phyloP scores from a whole-genome alignment of 2,329 filamentous ascomycete genomes.

The Didymella segeticola region DNA sequence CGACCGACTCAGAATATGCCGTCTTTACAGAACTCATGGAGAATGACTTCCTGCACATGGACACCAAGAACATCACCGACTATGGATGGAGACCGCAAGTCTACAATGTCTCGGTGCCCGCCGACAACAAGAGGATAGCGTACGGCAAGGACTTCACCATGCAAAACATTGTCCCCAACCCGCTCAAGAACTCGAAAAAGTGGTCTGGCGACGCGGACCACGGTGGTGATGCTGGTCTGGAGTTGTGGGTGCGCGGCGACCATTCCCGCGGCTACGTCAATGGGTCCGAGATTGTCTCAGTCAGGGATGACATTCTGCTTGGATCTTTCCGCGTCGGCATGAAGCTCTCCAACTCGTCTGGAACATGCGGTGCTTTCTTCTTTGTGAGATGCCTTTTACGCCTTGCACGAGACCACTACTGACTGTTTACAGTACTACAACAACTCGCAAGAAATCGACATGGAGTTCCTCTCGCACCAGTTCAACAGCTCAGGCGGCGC shows the following conservation, averaged over 20 bases:
- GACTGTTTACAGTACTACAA: slow-evolving; percentile 68
- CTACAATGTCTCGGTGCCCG: slow-evolving; percentile 65
- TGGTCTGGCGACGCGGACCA: slow-evolving; percentile 56
- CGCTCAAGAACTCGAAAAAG: slow-evolving; percentile 50
- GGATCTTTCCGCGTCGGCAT: slow-evolving; percentile 74
- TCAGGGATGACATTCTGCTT: slow-evolving; percentile 68
- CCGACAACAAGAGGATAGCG: slow-evolving; percentile 63
- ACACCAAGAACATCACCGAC: slow-evolving; percentile 54
- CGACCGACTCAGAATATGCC: slow-evolving; percentile 48
- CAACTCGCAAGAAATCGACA: slow-evolving; percentile 80
- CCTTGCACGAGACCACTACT: slow-evolving; percentile 5
- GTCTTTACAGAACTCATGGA: slow-evolving; percentile 75
- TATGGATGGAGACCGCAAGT: slow-evolving; percentile 70
- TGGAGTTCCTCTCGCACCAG: slow-evolving; percentile 76
- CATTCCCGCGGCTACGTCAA: slow-evolving; percentile 60
- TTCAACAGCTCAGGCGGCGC: slow-evolving; percentile 65
- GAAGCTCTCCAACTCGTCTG: slow-evolving; percentile 65
- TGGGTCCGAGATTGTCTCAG: slow-evolving; percentile 69
- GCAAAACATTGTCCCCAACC: slow-evolving; percentile 64
- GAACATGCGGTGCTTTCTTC: slow-evolving; percentile 81
- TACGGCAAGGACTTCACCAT: slow-evolving; percentile 70
- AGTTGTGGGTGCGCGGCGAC: slow-evolving; percentile 49
- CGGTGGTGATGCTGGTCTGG: slow-evolving; percentile 50
- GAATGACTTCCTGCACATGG: slow-evolving; percentile 71
- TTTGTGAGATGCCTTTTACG: slow-evolving; percentile 62